Evolutionary conservation across 225 moss, liverwort and hornwort genomes (phyloP).

Genomic region (Asterella californica): DNA sequence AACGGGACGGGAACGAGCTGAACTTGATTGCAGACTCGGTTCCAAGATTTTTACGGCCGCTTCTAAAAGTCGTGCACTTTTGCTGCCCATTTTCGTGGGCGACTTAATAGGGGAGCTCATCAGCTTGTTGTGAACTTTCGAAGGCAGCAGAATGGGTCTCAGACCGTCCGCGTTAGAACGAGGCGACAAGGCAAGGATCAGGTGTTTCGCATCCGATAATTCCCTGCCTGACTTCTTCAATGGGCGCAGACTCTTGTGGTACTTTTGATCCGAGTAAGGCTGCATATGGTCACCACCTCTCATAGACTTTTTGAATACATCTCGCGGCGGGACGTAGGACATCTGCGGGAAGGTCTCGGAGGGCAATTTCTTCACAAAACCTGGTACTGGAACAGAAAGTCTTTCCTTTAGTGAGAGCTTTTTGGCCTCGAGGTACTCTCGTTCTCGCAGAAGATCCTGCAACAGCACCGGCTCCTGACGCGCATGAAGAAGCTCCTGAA

Average conservation of each 20-base stretch:
- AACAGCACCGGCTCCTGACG: slow-evolving; percentile 49
- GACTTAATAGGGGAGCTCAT: slow-evolving; percentile 50
- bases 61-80: slow-evolving; percentile 58
- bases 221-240: slow-evolving; percentile 33
- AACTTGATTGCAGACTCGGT: slow-evolving; percentile 50
- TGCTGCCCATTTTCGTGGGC: slow-evolving; percentile 60
- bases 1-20: slow-evolving; percentile 31
- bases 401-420: slow-evolving; percentile 55
- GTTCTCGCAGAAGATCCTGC: slow-evolving; percentile 61
- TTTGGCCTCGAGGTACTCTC: slow-evolving; percentile 57
- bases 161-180: slow-evolving; percentile 28
- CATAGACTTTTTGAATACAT: slow-evolving; percentile 35
- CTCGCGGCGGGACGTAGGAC: slow-evolving; percentile 35
- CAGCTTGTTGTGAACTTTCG: slow-evolving; percentile 50
- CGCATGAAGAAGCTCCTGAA: slow-evolving; percentile 45
- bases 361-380: slow-evolving; percentile 39
- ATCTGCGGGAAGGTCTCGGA: slow-evolving; percentile 14
- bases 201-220: slow-evolving; percentile 42
- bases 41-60: slow-evolving; percentile 76
- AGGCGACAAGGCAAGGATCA: slow-evolving; percentile 59
- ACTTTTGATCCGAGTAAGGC: slow-evolving; percentile 37
- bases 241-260: slow-evolving; percentile 36
- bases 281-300: slow-evolving; percentile 28
- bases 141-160: slow-evolving; percentile 48
- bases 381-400: slow-evolving; percentile 47